A percentile compares a stretch with the other conserved stretches of the same genome.
phyloP scores from a whole-genome alignment of 345 rosid species.

The Populus nigra region DNA sequence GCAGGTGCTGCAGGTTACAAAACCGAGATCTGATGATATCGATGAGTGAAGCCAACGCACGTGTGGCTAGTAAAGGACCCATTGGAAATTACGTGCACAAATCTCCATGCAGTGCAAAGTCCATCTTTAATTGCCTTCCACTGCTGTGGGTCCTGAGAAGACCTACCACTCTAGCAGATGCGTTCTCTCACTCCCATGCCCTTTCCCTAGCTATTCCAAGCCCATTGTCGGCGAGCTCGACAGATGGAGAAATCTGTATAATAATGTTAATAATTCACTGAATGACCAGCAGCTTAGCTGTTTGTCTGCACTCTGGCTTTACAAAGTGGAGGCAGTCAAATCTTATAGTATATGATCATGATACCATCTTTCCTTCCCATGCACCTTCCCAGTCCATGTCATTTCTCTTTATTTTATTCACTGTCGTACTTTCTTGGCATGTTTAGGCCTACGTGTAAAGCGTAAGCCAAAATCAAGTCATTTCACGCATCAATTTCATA shows the following conservation, averaged over 20 bases:
- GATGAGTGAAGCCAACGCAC: slow-evolving; percentile 27
- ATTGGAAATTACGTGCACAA: slow-evolving; percentile 13
- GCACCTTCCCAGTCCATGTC: slow-evolving; percentile 53
- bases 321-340: slow-evolving; percentile 40
- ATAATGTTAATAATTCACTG: too few species aligned
- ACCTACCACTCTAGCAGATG: neutral
- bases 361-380: slow-evolving; percentile 41
- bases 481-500: too few species aligned
- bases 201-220: neutral
- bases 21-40: slow-evolving; percentile 10
- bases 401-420: slow-evolving; percentile 24
- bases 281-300: slow-evolving; percentile 46
- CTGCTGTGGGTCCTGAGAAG: slow-evolving; percentile 26
- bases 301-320: slow-evolving; percentile 41
- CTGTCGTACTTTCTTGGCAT: too few species aligned
- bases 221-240: slow-evolving; percentile 37
- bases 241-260: neutral
- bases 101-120: slow-evolving; percentile 13
- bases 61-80: slow-evolving; percentile 21
- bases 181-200: neutral
- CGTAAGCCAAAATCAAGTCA: too few species aligned
- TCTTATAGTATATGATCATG: slow-evolving; percentile 27
- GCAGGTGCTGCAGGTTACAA: slow-evolving; percentile 18
- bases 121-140: slow-evolving; percentile 13
- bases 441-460: too few species aligned